Evolutionary conservation across 345 rosid genomes (phyloP).

Genomic region (Noccaea bulbosa): DNA sequence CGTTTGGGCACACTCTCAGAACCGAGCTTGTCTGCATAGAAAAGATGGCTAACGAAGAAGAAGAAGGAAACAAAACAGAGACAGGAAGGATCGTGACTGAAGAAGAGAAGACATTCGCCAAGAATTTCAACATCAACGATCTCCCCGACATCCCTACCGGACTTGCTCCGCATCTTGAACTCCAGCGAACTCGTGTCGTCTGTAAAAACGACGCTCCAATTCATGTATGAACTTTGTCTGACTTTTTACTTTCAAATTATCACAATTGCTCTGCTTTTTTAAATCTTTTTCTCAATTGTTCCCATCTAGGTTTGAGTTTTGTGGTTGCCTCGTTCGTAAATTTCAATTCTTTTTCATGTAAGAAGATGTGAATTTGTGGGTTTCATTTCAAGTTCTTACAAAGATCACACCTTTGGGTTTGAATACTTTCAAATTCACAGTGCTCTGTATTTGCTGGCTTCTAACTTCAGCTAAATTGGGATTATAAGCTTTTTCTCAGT

Average conservation of each 20-base stretch:
- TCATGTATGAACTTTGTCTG: constrained; percentile 50
- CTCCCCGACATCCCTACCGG: constrained; percentile 72
- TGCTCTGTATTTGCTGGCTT: too few relatives aligned
- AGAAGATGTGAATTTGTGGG: too few relatives aligned
- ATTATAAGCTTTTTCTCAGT: too few relatives aligned
- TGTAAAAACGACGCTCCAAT: constrained; percentile 74
- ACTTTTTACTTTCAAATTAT: too few relatives aligned
- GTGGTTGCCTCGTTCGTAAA: background rate
- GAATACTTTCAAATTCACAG: too few relatives aligned
- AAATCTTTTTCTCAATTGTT: background rate
- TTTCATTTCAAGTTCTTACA: too few relatives aligned
- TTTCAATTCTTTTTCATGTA: too few relatives aligned
- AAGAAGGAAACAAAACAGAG: background rate
- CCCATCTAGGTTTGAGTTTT: background rate
- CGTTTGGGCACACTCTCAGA: background rate
- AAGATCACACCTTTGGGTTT: too few relatives aligned
- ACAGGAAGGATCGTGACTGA: constrained; percentile 6
- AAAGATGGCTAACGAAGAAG: constrained; percentile 13
- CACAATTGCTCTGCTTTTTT: too few relatives aligned
- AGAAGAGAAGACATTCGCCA: constrained; percentile 33
- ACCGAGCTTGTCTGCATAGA: background rate
- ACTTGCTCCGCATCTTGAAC: constrained; percentile 75
- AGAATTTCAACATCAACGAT: constrained; percentile 49
- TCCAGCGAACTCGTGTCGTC: constrained; percentile 70
- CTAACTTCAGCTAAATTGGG: too few relatives aligned